Evolutionary conservation across 2,329 filamentous ascomycete genomes (phyloP).

Genomic region (Nakataea oryzae): DNA sequence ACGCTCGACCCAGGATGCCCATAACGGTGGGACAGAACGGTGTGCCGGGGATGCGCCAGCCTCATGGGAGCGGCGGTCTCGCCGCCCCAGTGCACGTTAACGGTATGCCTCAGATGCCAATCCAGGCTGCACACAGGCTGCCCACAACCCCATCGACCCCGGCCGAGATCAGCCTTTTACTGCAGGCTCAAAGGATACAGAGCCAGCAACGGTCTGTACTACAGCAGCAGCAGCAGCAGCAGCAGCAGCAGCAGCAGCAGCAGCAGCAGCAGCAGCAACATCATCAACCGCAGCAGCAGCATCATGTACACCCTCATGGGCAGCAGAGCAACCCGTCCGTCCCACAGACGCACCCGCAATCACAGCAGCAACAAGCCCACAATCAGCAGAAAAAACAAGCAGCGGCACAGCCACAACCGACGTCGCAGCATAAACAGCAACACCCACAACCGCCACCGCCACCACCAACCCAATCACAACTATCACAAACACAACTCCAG

Average conservation of each 20-base stretch:
- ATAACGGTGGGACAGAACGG: slow-evolving; percentile 43
- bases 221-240: slow-evolving; percentile 16
- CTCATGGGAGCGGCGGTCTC: slow-evolving; percentile 39
- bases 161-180: slow-evolving; percentile 43
- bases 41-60: slow-evolving; percentile 31
- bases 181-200: slow-evolving; percentile 56
- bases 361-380: slow-evolving; percentile 20
- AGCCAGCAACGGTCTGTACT: slow-evolving; percentile 46
- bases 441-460: too few species aligned
- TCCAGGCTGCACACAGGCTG: slow-evolving; percentile 49
- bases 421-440: slow-evolving; percentile 14
- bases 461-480: slow-evolving; percentile 16
- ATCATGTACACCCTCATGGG: slow-evolving; percentile 45
- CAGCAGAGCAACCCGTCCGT: slow-evolving; percentile 30
- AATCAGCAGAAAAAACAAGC: slow-evolving; percentile 30
- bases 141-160: slow-evolving; percentile 33
- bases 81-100: slow-evolving; percentile 50
- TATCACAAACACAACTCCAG: slow-evolving; percentile 13
- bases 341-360: slow-evolving; percentile 16
- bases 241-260: slow-evolving; percentile 17
- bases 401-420: slow-evolving; percentile 12
- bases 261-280: slow-evolving; percentile 14
- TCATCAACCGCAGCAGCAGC: slow-evolving; percentile 43
- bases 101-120: slow-evolving; percentile 55
- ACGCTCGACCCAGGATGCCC: slow-evolving; percentile 35